Evolutionary conservation across 1,139 yeast species (phyloP).

Genomic region (Zhuliangozyma blackwelliae): DNA sequence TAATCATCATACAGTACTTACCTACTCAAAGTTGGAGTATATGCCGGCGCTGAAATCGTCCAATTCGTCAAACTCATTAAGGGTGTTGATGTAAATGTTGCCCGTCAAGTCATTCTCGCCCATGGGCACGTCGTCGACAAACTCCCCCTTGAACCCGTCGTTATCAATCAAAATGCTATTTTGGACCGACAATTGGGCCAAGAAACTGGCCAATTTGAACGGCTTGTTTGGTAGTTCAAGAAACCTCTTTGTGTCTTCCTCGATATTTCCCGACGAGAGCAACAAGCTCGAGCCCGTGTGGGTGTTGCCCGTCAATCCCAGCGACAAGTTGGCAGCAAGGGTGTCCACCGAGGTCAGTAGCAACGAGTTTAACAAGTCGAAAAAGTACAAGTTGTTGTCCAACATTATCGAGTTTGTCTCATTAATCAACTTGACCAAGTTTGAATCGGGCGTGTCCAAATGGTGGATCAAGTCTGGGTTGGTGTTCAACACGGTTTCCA

Average conservation of each 20-base stretch:
- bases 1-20: not conserved
- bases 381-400: conserved; percentile 26
- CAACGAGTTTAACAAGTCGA: conserved; percentile 26
- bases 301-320: conserved; percentile 17
- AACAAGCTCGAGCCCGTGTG: conserved; percentile 9
- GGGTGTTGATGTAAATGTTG: conserved; percentile 36
- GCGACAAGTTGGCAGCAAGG: conserved; percentile 24
- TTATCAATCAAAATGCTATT: conserved; percentile 51
- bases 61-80: conserved; percentile 59
- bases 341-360: conserved; percentile 26
- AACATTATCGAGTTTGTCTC: conserved; percentile 36
- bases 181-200: conserved; percentile 67
- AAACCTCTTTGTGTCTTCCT: conserved; percentile 9
- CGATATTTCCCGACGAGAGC: conserved; percentile 7
- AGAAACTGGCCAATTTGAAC: conserved; percentile 62
- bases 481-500: conserved; percentile 42
- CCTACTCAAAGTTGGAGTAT: conserved; percentile 71
- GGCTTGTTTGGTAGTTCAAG: conserved; percentile 19
- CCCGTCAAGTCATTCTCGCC: conserved; percentile 29
- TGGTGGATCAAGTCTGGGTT: conserved; percentile 40
- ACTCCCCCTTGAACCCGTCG: conserved; percentile 18
- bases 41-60: conserved; percentile 90
- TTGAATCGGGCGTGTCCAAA: conserved; percentile 36
- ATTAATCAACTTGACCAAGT: conserved; percentile 41
- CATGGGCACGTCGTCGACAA: not conserved